phyloP scores from a whole-genome alignment of 164 flowering plant genomes.

The Vitis riparia region DNA sequence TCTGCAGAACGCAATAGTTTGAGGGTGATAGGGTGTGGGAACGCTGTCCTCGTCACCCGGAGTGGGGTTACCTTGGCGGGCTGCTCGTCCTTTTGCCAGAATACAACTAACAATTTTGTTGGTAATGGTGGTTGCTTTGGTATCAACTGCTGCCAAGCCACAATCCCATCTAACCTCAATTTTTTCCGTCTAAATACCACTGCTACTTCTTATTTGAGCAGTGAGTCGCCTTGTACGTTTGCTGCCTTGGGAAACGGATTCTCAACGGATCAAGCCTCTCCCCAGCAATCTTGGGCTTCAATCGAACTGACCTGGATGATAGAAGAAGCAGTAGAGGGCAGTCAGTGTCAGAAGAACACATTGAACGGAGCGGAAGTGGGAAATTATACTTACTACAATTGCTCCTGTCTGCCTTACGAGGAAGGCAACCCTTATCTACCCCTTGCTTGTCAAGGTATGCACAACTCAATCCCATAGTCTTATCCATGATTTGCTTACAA shows the following conservation, averaged over 20 bases:
- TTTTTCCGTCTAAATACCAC: not conserved
- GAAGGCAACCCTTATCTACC: constrained; percentile 9
- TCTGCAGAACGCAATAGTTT: no score
- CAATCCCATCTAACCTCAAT: not conserved
- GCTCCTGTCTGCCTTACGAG: not conserved
- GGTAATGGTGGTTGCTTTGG: constrained; percentile 1
- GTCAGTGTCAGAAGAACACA: no score
- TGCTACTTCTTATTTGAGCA: no score
- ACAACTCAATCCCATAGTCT: no score
- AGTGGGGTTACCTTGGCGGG: not conserved
- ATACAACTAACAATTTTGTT: no score
- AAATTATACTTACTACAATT: not conserved
- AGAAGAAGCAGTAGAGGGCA: no score
- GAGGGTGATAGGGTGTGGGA: constrained; percentile 8
- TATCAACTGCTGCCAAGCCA: constrained; percentile 12
- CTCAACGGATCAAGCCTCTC: no score
- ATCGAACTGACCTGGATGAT: no score
- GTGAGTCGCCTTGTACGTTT: not conserved
- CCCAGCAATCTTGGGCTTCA: no score
- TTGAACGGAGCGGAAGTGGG: no score
- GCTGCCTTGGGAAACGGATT: not conserved
- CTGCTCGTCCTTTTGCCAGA: constrained; percentile 9
- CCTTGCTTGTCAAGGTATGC: constrained; percentile 3
- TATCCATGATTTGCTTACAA: no score
- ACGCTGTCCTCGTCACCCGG: not conserved